Base-by-base conservation (phyloP, 2,329 filamentous ascomycete genomes). In the Botrytis cinerea region DNA sequence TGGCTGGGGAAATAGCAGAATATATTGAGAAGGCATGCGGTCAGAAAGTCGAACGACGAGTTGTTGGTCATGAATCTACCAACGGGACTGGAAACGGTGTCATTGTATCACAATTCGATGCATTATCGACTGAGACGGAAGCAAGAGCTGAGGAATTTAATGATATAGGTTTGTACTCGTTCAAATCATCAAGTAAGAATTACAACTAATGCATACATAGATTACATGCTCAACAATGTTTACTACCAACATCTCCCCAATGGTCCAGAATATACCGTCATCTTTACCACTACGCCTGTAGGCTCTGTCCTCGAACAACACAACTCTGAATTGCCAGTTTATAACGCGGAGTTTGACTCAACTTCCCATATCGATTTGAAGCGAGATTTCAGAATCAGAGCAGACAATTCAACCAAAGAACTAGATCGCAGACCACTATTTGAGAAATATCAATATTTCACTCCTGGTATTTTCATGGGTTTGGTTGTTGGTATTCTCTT, bases 361-460 rank as follows among this genome's bases (percentile, higher is more conserved):
- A 82, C 87, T 20, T 80, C 92, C 68, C 92, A 92, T 78, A 88
- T 90, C 81, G 93, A 95, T 75, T 83, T 96, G 76, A 96, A 93
- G 87, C 89, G 94, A 78, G 63, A 81, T 40, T 77, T 82, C 28
- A 54, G 74, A 32, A 60, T 79, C 28, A 78, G 75, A n/a, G 82
- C 83, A 28, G 80, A 81, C 25, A 85, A 87, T 74, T 79, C 76
- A 71, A 84, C 81, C 10, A 79, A 84, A 59, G 86, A 83, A 45
- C 81, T 85, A 35, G 81, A 86, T 73, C 85, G 82, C 51, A 82
- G 86, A 45, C 86, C 89, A 6, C 83, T 97, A 61, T 98, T 99
- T 79, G 92, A 97, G 83, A 94, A 93, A 82, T 99, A 99, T 82
- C 92, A 97, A 81, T 98, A 95, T 84, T 92, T 99, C 78, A 95